These are phyloP conservation scores for Rhodocollybia butyracea DNA, from an alignment of 768 basidiomycete genomes.

Conservation along the genomic window DNA sequence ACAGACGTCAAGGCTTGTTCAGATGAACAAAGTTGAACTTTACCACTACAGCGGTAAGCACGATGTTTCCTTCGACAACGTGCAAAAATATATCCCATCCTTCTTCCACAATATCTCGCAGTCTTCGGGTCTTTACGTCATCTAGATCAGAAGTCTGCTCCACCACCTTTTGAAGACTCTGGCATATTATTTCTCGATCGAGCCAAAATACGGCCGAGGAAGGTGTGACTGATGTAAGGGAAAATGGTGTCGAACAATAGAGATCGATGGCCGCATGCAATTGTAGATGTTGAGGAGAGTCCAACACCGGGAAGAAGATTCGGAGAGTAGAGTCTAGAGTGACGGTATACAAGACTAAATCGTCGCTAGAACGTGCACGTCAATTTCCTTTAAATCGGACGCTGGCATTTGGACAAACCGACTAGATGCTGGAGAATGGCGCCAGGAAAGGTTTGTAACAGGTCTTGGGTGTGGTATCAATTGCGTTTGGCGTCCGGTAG, in stretches of 20 bases:
- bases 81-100: slow-evolving; percentile 80
- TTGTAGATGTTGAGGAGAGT: slow-evolving; percentile 80
- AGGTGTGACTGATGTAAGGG: slow-evolving; percentile 28
- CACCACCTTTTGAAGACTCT: slow-evolving; percentile 42
- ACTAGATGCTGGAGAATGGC: slow-evolving; percentile 63
- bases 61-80: slow-evolving; percentile 63
- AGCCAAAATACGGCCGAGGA: slow-evolving; percentile 65
- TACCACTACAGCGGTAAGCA: slow-evolving; percentile 72
- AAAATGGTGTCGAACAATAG: slow-evolving; percentile 53
- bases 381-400: too few relatives aligned
- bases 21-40: slow-evolving; percentile 23
- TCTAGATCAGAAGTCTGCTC: slow-evolving; percentile 33
- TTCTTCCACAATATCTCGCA: slow-evolving; percentile 65
- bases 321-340: slow-evolving; percentile 81
- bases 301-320: slow-evolving; percentile 85
- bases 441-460: slow-evolving; percentile 69
- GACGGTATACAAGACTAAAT: slow-evolving; percentile 78
- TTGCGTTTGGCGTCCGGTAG: slow-evolving; percentile 68
- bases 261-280: slow-evolving; percentile 78
- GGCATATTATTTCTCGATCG: slow-evolving; percentile 56
- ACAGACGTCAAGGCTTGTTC: neutral
- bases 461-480: slow-evolving; percentile 70
- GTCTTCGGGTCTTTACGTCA: slow-evolving; percentile 41
- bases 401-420: slow-evolving; percentile 52
- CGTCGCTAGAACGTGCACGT: slow-evolving; percentile 49